Conservation (phyloP, 495 filamentous ascomycete species). For the Daldinia concentrica region DNA sequence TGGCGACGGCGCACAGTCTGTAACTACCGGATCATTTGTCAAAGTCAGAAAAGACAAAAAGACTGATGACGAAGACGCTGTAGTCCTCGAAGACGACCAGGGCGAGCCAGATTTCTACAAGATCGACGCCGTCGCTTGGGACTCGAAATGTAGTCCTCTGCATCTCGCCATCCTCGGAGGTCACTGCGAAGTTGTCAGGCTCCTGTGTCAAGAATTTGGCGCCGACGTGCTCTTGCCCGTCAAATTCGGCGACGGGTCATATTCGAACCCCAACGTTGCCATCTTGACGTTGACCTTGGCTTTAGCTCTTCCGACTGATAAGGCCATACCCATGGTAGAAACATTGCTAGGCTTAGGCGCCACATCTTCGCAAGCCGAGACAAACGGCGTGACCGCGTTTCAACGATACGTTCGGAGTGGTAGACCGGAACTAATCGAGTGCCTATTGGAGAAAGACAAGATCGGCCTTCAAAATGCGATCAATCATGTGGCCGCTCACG, state of each 20-base stretch:
- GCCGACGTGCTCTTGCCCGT: constrained; percentile 77
- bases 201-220: constrained; percentile 76
- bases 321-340: constrained; percentile 66
- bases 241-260: constrained; percentile 59
- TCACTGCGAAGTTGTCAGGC: constrained; percentile 70
- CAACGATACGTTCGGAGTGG: constrained; percentile 62
- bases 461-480: constrained; percentile 68
- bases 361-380: constrained; percentile 75
- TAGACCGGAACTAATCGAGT: constrained; percentile 63
- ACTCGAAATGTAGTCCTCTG: constrained; percentile 72
- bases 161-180: constrained; percentile 81
- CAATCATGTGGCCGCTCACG: constrained; percentile 63
- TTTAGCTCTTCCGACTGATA: constrained; percentile 64
- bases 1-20: constrained; percentile 55
- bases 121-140: constrained; percentile 79
- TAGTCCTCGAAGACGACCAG: constrained; percentile 62
- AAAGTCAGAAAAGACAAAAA: constrained; percentile 63
- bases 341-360: constrained; percentile 75
- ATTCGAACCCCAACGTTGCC: constrained; percentile 60
- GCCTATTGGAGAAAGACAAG: constrained; percentile 63
- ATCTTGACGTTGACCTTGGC: constrained; percentile 72
- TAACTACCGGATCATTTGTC: constrained; percentile 72
- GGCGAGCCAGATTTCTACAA: constrained; percentile 81
- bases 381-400: constrained; percentile 65
- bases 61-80: constrained; percentile 44